Conservation (phyloP, 139 green algal species). For the Volvox africanus region DNA sequence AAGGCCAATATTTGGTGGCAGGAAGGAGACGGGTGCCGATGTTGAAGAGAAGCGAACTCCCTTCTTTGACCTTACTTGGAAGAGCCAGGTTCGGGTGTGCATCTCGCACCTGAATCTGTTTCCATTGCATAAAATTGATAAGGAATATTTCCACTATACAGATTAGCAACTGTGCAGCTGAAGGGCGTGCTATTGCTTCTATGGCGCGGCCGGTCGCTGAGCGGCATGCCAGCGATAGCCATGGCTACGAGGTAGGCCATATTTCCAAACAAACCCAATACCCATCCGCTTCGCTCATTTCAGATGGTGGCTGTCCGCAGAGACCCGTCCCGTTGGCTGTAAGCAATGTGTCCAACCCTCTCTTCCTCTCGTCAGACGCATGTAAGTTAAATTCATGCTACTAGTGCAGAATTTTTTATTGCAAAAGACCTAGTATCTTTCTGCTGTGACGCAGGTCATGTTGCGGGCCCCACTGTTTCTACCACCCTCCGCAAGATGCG, state of each 20-base stretch:
- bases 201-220: neutral
- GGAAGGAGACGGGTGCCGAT: neutral
- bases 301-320: neutral
- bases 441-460: neutral
- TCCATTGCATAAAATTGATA: neutral
- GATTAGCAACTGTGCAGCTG: neutral
- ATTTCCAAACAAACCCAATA: neutral
- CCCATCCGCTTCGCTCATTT: neutral
- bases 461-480: neutral
- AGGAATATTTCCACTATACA: neutral
- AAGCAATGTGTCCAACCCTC: neutral
- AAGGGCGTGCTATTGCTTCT: neutral
- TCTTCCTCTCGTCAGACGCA: neutral
- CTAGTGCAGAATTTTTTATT: neutral
- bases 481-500: neutral
- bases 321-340: neutral
- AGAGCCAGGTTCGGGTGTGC: neutral
- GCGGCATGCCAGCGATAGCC: neutral
- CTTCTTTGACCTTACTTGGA: slow-evolving; percentile 4
- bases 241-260: neutral
- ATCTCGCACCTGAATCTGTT: neutral
- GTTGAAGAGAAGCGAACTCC: neutral
- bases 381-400: neutral
- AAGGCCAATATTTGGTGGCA: neutral
- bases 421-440: neutral